phyloP scores from a whole-genome alignment of 2,329 filamentous ascomycete genomes.

The Phialemonium atrogriseum region DNA sequence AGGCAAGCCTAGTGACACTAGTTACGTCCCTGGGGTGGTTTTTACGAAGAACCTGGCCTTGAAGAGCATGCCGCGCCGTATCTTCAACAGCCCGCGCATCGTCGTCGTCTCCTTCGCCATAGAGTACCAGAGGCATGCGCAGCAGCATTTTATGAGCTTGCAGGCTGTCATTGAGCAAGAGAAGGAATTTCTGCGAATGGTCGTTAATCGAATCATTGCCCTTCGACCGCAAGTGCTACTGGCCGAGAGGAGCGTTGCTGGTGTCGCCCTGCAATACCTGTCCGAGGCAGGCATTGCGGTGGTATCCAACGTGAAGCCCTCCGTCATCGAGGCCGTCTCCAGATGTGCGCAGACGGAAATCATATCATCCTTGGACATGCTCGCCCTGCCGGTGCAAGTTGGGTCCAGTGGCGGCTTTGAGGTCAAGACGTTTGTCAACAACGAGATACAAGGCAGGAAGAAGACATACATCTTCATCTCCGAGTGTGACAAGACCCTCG shows the following conservation, averaged over 20 bases:
- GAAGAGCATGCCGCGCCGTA: conserved; percentile 90
- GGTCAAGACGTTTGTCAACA: conserved; percentile 88
- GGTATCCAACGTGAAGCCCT: conserved; percentile 92
- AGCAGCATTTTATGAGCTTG: conserved; percentile 92
- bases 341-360: conserved; percentile 86
- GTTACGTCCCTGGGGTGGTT: conserved; percentile 93
- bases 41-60: conserved; percentile 96
- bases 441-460: conserved; percentile 62
- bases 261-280: conserved; percentile 79
- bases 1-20: conserved; percentile 80
- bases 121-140: conserved; percentile 86
- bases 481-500: conserved; percentile 79
- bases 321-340: conserved; percentile 90
- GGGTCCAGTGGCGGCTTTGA: conserved; percentile 83
- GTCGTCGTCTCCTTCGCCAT: conserved; percentile 91
- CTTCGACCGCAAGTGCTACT: conserved; percentile 78
- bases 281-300: conserved; percentile 86
- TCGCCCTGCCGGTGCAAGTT: conserved; percentile 67
- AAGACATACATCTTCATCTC: conserved; percentile 96
- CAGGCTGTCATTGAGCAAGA: conserved; percentile 96
- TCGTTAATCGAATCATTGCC: conserved; percentile 85
- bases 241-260: conserved; percentile 89
- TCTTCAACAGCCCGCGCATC: conserved; percentile 68
- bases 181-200: conserved; percentile 82
- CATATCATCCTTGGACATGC: conserved; percentile 90